phyloP scores from a whole-genome alignment of 805 yeast genomes.

The Metschnikowia hibisci region DNA sequence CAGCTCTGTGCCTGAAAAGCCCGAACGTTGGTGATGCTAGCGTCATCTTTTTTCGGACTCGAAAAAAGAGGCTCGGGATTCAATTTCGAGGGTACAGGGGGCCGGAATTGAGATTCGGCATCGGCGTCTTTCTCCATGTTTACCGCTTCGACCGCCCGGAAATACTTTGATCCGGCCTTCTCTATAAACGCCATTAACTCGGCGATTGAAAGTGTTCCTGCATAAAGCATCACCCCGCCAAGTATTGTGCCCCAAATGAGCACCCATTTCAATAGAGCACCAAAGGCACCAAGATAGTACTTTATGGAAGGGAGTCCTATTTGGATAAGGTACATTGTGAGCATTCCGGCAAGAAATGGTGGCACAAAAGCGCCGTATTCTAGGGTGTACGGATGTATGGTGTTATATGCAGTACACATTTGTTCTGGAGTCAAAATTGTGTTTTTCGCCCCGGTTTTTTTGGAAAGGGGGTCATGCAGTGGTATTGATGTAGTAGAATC shows the following conservation, averaged over 20 bases:
- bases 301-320: conserved; percentile 21
- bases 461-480: not conserved
- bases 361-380: not conserved
- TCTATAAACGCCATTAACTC: not conserved
- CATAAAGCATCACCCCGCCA: conserved; percentile 27
- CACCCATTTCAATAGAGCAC: conserved; percentile 22
- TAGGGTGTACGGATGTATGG: not conserved
- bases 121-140: not conserved
- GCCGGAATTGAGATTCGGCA: not conserved
- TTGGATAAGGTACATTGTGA: conserved; percentile 22
- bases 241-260: conserved; percentile 23
- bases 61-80: not conserved
- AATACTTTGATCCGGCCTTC: not conserved
- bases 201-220: conserved; percentile 17
- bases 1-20: conserved; percentile 1
- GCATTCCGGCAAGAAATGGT: conserved; percentile 27
- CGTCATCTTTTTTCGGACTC: not conserved
- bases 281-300: conserved; percentile 19
- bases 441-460: not conserved
- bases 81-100: not conserved
- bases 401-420: not conserved
- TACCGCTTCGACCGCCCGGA: not conserved
- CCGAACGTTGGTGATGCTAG: conserved; percentile 1
- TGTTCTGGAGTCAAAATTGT: not conserved
- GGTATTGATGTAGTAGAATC: not conserved